phyloP scores from a whole-genome alignment of 345 rosid genomes.

The Viola odorata region DNA sequence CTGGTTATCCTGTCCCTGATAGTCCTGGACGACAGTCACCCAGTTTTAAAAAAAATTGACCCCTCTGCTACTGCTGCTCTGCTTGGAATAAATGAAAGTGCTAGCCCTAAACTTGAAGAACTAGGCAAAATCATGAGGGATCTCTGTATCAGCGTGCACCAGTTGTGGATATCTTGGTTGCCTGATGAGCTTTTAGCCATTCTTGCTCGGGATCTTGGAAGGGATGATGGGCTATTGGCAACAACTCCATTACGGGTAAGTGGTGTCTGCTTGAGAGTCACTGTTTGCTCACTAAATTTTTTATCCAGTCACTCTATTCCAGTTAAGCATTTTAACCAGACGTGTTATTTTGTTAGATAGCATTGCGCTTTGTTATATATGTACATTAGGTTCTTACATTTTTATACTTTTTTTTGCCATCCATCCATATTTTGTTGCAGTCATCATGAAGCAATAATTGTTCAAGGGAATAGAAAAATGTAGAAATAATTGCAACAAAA shows the following conservation, averaged over 20 bases:
- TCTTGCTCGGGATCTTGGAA: slow-evolving; percentile 57
- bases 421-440: too few relatives aligned
- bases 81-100: slow-evolving; percentile 74
- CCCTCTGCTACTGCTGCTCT: slow-evolving; percentile 72
- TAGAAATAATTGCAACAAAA: too few relatives aligned
- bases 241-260: slow-evolving; percentile 73
- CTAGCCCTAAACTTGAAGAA: slow-evolving; percentile 69
- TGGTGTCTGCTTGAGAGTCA: slow-evolving; percentile 1
- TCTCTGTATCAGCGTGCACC: slow-evolving; percentile 79
- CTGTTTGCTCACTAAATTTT: too few relatives aligned
- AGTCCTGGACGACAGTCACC: slow-evolving; percentile 47
- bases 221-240: slow-evolving; percentile 78
- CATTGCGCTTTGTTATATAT: too few relatives aligned
- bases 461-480: too few relatives aligned
- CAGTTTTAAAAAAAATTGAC: slow-evolving; percentile 57
- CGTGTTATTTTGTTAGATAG: background rate
- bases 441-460: too few relatives aligned
- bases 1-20: slow-evolving; percentile 38
- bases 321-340: background rate
- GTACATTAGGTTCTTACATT: too few relatives aligned
- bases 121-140: slow-evolving; percentile 51
- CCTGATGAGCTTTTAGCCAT: slow-evolving; percentile 72
- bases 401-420: too few relatives aligned
- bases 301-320: background rate
- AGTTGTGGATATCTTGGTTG: slow-evolving; percentile 90